Evolutionary conservation across 768 basidiomycete species (phyloP), one percentile per base, ranked within the genome.

Genomic region (Tylopilus felleus): DNA sequence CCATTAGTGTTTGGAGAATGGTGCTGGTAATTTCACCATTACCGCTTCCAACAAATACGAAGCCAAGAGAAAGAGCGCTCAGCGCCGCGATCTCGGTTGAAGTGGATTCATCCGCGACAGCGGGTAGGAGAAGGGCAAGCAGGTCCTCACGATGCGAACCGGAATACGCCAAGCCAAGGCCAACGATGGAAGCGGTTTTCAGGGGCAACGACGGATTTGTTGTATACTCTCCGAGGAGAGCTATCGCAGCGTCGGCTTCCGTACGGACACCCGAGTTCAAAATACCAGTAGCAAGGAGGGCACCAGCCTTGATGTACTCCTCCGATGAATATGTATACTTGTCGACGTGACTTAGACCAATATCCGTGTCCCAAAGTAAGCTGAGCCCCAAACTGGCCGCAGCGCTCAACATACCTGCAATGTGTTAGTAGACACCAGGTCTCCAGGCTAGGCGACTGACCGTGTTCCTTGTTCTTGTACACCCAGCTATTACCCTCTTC

Each of bases 381-480:
- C 88, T 89, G 40, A 98, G 77, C 19, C 97, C 97, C 50, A 99
- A 79, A 51, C 92, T 95, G 5, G 97, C 97, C 25, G 95, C 86
- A 22, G 97, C 97, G 55, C 90, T 92, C 81, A 96, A 86, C 93
- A 98, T 98, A 49, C 90, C 90, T 92, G 57, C 1, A 27, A 25
- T 19, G 31, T 33, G 25, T 68, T 5, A 60, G 40, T 6, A 38
- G 21, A 48, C 2, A n/a, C 16, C 29, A 57, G 5, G 21, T 21
- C 23, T 40, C 16, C 10, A 36, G 47, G 13, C 33, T n/a, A 39
- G 27, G 16, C 44, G 14, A 66, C 78, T 21, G 53, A 86, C 95
- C 97, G 58, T 97, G 93, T 49, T 98, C 96, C 74, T 98, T 98
- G 78, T 98, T 98, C 81, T 98, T 98, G 79, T 98, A 99, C 53